phyloP scores from a whole-genome alignment of 805 yeast species.

The Cyberlindnera lachancei region DNA sequence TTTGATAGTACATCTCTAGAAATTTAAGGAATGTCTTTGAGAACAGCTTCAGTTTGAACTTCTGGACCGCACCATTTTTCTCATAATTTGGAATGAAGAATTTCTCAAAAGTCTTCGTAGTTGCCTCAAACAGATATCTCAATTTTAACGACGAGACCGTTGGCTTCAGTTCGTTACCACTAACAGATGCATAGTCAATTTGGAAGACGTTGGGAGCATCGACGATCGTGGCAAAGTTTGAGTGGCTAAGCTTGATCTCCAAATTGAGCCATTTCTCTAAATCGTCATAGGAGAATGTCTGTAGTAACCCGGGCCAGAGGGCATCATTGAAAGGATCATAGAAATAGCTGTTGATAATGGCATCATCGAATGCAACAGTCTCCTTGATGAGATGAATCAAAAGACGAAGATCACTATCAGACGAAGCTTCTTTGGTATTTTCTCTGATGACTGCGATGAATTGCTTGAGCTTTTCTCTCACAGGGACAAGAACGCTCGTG shows the following conservation, averaged over 20 bases:
- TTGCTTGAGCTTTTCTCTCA: conserved; percentile 33
- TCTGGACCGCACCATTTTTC: conserved; percentile 31
- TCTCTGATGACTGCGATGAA: conserved; percentile 18
- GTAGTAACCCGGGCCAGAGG: conserved; percentile 24
- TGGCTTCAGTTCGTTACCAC: conserved; percentile 25
- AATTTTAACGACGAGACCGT: conserved; percentile 37
- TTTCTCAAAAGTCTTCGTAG: conserved; percentile 32
- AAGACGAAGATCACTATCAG: conserved; percentile 12
- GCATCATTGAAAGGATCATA: conserved; percentile 29
- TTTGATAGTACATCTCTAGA: conserved; percentile 30
- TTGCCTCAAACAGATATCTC: conserved; percentile 35
- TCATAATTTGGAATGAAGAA: conserved; percentile 21
- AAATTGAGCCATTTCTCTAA: conserved; percentile 41
- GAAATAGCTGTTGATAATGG: conserved; percentile 31
- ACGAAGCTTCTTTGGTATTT: conserved; percentile 18
- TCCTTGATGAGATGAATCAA: conserved; percentile 31
- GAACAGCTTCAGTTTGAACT: conserved; percentile 40
- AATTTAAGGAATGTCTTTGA: conserved; percentile 35
- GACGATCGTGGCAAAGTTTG: conserved; percentile 38
- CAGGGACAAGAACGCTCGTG: conserved; percentile 32
- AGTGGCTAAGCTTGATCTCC: conserved; percentile 37
- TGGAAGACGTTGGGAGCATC: conserved; percentile 33
- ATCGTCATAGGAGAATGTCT: conserved; percentile 17
- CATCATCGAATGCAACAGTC: conserved; percentile 31
- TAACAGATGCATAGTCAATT: conserved; percentile 37